These are phyloP conservation scores for Colletotrichum falcatum DNA, from an alignment of 2,329 filamentous ascomycete species.

Conservation along the genomic window DNA sequence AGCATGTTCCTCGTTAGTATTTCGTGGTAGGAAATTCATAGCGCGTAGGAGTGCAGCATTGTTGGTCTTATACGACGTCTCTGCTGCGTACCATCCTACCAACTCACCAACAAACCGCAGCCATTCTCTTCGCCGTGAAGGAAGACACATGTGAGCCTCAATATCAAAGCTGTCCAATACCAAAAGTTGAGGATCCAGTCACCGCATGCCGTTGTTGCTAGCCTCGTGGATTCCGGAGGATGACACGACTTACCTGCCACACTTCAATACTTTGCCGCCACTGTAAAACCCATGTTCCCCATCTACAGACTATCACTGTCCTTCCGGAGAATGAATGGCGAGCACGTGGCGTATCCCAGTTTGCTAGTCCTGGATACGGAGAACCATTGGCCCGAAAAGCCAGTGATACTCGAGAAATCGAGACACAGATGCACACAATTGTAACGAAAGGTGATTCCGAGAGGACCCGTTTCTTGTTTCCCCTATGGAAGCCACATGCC, in stretches of 20 bases:
- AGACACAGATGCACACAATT: slow-evolving; percentile 27
- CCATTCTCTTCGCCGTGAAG: neutral
- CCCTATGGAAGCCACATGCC: slow-evolving; percentile 31
- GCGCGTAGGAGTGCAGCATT: slow-evolving; percentile 9
- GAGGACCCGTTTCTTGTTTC: neutral
- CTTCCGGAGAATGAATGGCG: slow-evolving; percentile 24
- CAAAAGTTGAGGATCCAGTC: slow-evolving; percentile 9
- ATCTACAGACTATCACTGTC: neutral
- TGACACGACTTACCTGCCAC: slow-evolving; percentile 30
- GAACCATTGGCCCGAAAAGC: neutral
- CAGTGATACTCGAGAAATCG: slow-evolving; percentile 1
- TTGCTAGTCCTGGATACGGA: slow-evolving; percentile 13
- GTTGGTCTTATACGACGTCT: slow-evolving; percentile 22
- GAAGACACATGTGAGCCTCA: slow-evolving; percentile 5
- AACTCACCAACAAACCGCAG: neutral
- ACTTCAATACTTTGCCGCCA: slow-evolving; percentile 45
- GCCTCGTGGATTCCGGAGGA: slow-evolving; percentile 12
- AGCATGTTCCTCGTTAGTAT: neutral
- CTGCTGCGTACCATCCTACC: neutral
- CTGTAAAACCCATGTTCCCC: slow-evolving; percentile 41
- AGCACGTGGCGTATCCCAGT: slow-evolving; percentile 40
- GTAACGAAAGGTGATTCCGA: slow-evolving; percentile 24
- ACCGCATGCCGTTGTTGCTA: slow-evolving; percentile 29
- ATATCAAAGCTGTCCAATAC: slow-evolving; percentile 3
- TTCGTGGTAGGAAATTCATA: no score